Percentiles rank a stretch among this genome's conserved stretches.
phyloP scores from a whole-genome alignment of 2,329 filamentous ascomycete genomes.

The Nectriaceae sp. region DNA sequence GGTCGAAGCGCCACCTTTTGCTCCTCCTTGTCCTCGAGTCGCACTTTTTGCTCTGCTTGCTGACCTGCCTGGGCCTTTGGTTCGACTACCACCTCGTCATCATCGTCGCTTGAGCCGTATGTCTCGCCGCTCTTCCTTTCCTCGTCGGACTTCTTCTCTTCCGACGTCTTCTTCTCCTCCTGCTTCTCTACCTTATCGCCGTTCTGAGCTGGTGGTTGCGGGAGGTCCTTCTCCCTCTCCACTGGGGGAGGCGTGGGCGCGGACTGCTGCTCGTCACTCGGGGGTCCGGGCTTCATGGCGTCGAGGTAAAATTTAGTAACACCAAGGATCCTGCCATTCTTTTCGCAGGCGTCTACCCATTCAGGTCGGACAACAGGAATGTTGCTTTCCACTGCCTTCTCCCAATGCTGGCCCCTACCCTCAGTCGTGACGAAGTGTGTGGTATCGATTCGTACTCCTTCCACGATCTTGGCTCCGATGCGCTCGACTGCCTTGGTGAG shows the following conservation, averaged over 20 bases:
- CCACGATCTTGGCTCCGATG: slow-evolving; percentile 90
- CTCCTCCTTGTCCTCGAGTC: slow-evolving; percentile 55
- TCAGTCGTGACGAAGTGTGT: slow-evolving; percentile 98
- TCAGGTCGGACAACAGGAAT: slow-evolving; percentile 96
- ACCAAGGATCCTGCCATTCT: slow-evolving; percentile 87
- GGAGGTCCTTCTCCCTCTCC: slow-evolving; percentile 37
- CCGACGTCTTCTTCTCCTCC: slow-evolving; percentile 33
- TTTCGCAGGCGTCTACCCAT: slow-evolving; percentile 96
- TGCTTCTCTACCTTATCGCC: slow-evolving; percentile 22
- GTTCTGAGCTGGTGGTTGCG: slow-evolving; percentile 22
- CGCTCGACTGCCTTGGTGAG: slow-evolving; percentile 76
- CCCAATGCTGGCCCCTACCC: slow-evolving; percentile 85
- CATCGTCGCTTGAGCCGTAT: slow-evolving; percentile 26
- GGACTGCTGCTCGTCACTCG: slow-evolving; percentile 34
- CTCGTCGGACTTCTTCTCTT: slow-evolving; percentile 24
- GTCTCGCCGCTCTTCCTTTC: slow-evolving; percentile 19
- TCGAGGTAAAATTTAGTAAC: slow-evolving; percentile 97
- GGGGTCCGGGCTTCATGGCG: slow-evolving; percentile 58
- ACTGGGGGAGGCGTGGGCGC: slow-evolving; percentile 29
- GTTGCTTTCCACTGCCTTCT: slow-evolving; percentile 96
- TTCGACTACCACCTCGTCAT: slow-evolving; percentile 33
- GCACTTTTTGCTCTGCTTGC: slow-evolving; percentile 57
- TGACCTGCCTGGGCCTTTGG: slow-evolving; percentile 36
- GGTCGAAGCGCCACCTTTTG: slow-evolving; percentile 53
- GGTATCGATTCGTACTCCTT: slow-evolving; percentile 91